A percentile compares a stretch with the other conserved stretches of the same genome.
phyloP scores from a whole-genome alignment of 179 eudicot species.

The Dionaea muscipula region DNA sequence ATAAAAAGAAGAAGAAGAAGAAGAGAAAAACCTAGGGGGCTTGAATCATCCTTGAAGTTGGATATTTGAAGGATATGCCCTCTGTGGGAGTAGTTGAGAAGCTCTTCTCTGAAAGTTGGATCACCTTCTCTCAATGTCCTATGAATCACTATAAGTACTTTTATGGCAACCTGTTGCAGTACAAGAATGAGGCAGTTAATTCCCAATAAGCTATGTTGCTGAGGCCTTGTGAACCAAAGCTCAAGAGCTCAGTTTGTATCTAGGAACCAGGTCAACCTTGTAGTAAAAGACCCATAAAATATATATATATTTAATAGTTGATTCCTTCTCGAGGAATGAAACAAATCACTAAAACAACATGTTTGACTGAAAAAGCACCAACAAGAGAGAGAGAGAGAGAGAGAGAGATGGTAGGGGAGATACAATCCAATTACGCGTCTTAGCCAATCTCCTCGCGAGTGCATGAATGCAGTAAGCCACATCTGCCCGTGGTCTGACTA shows the following conservation, averaged over 20 bases:
- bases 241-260: too few relatives aligned
- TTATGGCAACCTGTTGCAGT: constrained; percentile 57
- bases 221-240: too few relatives aligned
- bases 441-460: constrained; percentile 72
- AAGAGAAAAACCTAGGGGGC: constrained; percentile 42
- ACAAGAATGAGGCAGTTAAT: too few relatives aligned
- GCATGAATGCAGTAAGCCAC: constrained; percentile 94
- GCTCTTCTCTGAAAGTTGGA: constrained; percentile 79
- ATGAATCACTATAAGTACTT: constrained; percentile 82
- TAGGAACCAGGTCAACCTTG: too few relatives aligned
- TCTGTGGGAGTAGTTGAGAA: constrained; percentile 53
- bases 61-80: constrained; percentile 66
- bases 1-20: neutral
- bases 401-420: neutral
- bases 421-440: constrained; percentile 98
- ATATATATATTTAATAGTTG: too few relatives aligned
- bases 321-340: too few relatives aligned
- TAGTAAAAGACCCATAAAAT: too few relatives aligned
- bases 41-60: constrained; percentile 87
- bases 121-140: constrained; percentile 85
- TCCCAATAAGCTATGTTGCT: too few relatives aligned
- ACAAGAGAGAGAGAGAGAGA: neutral
- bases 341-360: neutral
- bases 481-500: constrained; percentile 86
- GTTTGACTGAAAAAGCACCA: neutral